Base-by-base conservation (phyloP, 163 green algal genomes). In the Scenedesmus sp. region DNA sequence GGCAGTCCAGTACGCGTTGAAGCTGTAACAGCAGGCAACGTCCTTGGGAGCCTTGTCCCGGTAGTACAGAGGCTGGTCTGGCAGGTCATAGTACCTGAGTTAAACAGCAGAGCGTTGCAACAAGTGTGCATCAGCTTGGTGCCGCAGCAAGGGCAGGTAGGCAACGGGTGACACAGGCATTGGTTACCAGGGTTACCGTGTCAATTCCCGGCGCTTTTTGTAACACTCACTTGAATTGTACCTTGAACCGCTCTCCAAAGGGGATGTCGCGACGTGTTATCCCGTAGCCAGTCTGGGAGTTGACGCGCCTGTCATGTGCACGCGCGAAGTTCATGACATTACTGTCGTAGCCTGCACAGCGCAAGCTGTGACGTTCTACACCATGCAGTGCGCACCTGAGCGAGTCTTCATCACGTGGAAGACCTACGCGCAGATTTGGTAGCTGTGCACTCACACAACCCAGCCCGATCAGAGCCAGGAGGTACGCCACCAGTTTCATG, bases 1-100 rank as follows among this genome's bases (percentile, higher is more conserved):
- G 20, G 87, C 78, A 20, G 87, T 88, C 79, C 78, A 88, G 78
- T 91, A 91, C 6, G 87, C 87, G 49, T 91, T 91, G 76, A 87
- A 81, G 87, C 33, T 87, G 59, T 87, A 91, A 40, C 79, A 88
- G 87, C 87, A 91, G 1, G 87, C 87, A 6, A 91, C 80, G 56
- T 87, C 56, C 51, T 83, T 26, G 15, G 87, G 79, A 0, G 76
- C 13, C 44, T 87, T 87, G 87, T 87, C 88, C 37, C 87, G 78
- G 81, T 91, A 91, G 56, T 88, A 82, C 42, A 88, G 79, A 24
- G 87, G 87, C 79, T 91, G 79, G 30, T 82, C 53, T 9, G 87
- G 80, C 87, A 87, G 56, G 53, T 91, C 53, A 53, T 91, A 91
- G 51, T 91, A 91, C 61, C 84, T 89, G 82, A 37, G 81, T 5